Evolutionary conservation across 306 rosid genomes (phyloP), one percentile per base, ranked within the genome.

Genomic region (Myrica gale): DNA sequence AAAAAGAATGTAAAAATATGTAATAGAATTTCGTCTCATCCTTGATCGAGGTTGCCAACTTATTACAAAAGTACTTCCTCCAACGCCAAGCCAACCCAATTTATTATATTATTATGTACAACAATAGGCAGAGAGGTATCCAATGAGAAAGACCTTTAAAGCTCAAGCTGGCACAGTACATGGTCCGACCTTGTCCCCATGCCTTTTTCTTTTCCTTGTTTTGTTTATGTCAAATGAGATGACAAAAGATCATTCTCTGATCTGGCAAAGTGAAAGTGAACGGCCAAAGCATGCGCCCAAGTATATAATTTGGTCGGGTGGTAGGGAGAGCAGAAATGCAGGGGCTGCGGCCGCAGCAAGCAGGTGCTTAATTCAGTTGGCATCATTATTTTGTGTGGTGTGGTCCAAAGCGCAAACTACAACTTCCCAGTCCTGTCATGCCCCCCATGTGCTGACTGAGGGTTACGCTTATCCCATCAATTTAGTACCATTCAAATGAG

Each of bases 221-320:
- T 66, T 1, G 70, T 66, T 66, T 8, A 37, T 42, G 26, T 58
- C 55, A 47, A 45, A 57, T 45, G 68, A 73, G 46, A 32, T 61
- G 39, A 74, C 70, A 60, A 74, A 61, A 74, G 69, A 61, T 46
- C 46, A 9, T 45, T 76, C 19, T 68, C 15, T 76, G 58, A 67
- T 42, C 46, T 42, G 74, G 54, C 68, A 76, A 67, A 42, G 68
- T 8, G 51, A n/a, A 41, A 41, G 16, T n/a, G 15, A 54, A 45
- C 41, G 69, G 41, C 74, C 5, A 43, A 74, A 51, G 68, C 61
- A 75, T 69, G 47, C 47, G 17, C 69, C 43, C 43, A 61, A 62
- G 69, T 37, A 5, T 39, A 62, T 62, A 5, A 62, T 62, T 19
- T 62, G 69, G 69, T 62, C 46, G 46, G 37, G 69, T 6, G 5